Percentiles rank a stretch among this genome's conserved stretches.
phyloP scores from a whole-genome alignment of 2,329 filamentous ascomycete species.

The Trichophyton schoenleinii region DNA sequence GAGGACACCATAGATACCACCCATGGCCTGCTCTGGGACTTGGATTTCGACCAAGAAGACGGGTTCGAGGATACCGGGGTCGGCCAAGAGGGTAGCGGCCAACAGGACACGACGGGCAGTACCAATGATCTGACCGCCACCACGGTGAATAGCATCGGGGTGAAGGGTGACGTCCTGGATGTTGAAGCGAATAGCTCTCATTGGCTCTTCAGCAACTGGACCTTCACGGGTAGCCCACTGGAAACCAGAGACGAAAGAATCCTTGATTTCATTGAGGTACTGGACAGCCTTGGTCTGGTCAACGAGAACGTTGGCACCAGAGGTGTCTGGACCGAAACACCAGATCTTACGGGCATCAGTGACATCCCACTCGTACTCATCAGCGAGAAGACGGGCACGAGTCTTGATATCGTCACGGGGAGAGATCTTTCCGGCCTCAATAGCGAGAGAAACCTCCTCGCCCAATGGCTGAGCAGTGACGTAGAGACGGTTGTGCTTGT shows the following conservation, averaged over 20 bases:
- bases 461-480: constrained; percentile 79
- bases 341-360: constrained; percentile 99
- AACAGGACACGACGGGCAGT: constrained; percentile 96
- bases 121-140: constrained; percentile 97
- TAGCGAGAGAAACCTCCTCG: constrained; percentile 82
- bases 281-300: constrained; percentile 99
- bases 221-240: constrained; percentile 98
- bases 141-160: constrained; percentile 98
- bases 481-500: constrained; percentile 99
- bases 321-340: constrained; percentile 98
- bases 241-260: constrained; percentile 98
- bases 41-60: constrained; percentile 99
- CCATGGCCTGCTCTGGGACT: constrained; percentile 96
- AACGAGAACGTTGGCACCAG: constrained; percentile 92
- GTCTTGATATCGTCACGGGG: constrained; percentile 98
- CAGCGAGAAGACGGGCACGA: constrained; percentile 88
- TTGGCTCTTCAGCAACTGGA: constrained; percentile 94
- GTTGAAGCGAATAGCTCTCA: constrained; percentile 97
- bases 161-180: constrained; percentile 98
- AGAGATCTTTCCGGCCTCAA: constrained; percentile 81
- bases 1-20: constrained; percentile 98
- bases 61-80: constrained; percentile 86
- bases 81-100: constrained; percentile 78
- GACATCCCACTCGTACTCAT: constrained; percentile 98
- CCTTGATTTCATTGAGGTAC: constrained; percentile 99